These are phyloP conservation scores for Kwoniella bestiolae DNA, from an alignment of 768 basidiomycete genomes.

Conservation along the genomic window DNA sequence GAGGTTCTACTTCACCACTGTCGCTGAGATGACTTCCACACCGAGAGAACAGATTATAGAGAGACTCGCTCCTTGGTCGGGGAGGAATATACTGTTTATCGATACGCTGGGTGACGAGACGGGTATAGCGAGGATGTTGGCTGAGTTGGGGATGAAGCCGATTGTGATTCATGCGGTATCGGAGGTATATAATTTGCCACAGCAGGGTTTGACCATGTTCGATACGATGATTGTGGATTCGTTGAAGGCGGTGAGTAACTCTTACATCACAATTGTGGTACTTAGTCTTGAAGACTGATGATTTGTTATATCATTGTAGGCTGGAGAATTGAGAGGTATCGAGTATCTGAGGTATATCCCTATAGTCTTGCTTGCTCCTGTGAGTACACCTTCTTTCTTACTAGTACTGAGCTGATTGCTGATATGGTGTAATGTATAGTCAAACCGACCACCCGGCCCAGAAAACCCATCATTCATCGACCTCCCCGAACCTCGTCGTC, in stretches of 20 bases:
- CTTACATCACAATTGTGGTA: too few relatives aligned
- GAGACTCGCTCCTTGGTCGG: constrained; percentile 68
- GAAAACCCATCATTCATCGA: constrained; percentile 56
- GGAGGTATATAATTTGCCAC: constrained; percentile 65
- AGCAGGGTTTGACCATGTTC: constrained; percentile 75
- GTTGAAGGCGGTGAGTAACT: constrained; percentile 70
- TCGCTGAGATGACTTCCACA: constrained; percentile 46
- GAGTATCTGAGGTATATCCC: constrained; percentile 97
- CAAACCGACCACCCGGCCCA: constrained; percentile 63
- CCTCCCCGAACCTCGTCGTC: constrained; percentile 46
- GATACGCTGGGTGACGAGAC: constrained; percentile 79
- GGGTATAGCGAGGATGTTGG: constrained; percentile 74
- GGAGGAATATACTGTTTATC: constrained; percentile 87
- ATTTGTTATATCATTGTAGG: constrained; percentile 61
- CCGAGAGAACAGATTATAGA: constrained; percentile 49
- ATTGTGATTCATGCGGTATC: constrained; percentile 75
- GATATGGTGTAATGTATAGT: constrained; percentile 35
- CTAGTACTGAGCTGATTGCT: neutral
- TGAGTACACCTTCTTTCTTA: constrained; percentile 43
- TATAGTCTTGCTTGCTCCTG: constrained; percentile 83
- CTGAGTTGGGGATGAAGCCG: constrained; percentile 76
- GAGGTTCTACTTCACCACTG: constrained; percentile 82
- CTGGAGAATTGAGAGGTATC: constrained; percentile 83
- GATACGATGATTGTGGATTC: constrained; percentile 97
- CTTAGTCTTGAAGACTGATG: too few relatives aligned